Evolutionary conservation across 148 eudicot species (phyloP).

Genomic region (Rhododendron griersonianum): DNA sequence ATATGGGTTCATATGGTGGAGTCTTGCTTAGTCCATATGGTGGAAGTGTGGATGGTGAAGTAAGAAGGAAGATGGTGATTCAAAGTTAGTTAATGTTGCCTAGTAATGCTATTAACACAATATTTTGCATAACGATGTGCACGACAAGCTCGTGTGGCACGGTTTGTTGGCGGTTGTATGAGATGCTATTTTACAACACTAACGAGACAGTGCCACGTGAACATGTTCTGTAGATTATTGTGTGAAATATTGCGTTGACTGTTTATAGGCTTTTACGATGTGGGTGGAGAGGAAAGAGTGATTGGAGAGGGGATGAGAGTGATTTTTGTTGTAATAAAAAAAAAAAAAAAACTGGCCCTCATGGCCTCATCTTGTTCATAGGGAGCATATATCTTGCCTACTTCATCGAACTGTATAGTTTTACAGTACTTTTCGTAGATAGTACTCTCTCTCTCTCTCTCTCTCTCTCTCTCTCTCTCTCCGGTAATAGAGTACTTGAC

Average conservation of each 20-base stretch:
- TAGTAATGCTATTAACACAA: not conserved
- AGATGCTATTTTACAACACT: not conserved
- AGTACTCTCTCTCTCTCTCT: not conserved
- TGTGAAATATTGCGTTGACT: not conserved
- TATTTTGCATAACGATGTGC: not conserved
- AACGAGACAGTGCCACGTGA: not conserved
- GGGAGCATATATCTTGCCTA: not conserved
- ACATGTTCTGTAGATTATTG: not conserved
- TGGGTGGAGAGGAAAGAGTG: not conserved
- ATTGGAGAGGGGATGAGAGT: not conserved
- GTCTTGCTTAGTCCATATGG: not conserved
- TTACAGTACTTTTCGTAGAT: not conserved
- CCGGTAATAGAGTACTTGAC: no score
- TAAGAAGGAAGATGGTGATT: not conserved
- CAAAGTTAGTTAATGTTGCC: not conserved
- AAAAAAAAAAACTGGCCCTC: not conserved
- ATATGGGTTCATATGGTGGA: not conserved
- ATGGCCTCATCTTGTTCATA: not conserved
- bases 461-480: not conserved
- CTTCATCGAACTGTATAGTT: constrained; percentile 1
- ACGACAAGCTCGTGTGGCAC: not conserved
- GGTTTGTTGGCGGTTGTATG: not conserved
- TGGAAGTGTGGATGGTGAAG: not conserved
- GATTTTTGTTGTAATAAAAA: not conserved
- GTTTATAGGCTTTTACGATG: not conserved